Conservation (phyloP, 78 protist genomes). For the Polysphondylium violaceum region DNA sequence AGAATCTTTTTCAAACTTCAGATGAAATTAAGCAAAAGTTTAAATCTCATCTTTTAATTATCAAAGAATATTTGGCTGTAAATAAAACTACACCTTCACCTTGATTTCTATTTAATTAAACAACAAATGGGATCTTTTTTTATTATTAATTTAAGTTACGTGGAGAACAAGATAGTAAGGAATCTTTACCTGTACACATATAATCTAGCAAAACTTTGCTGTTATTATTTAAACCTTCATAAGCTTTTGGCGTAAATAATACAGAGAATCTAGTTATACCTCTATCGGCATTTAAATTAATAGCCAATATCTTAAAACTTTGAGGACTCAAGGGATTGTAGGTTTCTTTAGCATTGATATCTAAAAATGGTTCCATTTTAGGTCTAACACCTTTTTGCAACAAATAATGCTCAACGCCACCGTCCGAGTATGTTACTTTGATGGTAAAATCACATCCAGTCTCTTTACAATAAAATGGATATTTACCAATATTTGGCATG, state of each 20-base stretch:
- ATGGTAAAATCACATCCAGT: neutral
- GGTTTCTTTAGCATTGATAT: neutral
- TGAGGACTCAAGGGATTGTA: too few species aligned
- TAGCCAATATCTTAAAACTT: too few species aligned
- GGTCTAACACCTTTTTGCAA: neutral
- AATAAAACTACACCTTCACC: neutral
- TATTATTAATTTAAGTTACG: too few species aligned
- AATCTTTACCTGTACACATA: neutral
- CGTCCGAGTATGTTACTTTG: neutral
- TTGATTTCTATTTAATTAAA: too few species aligned
- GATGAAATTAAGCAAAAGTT: constrained; percentile 50
- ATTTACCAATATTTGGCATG: neutral
- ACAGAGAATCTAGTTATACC: neutral
- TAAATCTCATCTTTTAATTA: constrained; percentile 39
- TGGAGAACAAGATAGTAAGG: neutral
- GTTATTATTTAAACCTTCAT: neutral
- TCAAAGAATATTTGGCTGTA: constrained; percentile 22
- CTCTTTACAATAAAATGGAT: neutral
- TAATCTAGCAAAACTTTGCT: neutral
- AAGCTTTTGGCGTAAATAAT: neutral
- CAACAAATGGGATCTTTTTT: too few species aligned
- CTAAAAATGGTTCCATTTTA: neutral
- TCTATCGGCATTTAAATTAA: too few species aligned
- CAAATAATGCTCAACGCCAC: neutral
- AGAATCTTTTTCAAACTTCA: constrained; percentile 64